Base-by-base conservation (phyloP, 352 stramenopile genomes). In the Aphanomyces astaci region DNA sequence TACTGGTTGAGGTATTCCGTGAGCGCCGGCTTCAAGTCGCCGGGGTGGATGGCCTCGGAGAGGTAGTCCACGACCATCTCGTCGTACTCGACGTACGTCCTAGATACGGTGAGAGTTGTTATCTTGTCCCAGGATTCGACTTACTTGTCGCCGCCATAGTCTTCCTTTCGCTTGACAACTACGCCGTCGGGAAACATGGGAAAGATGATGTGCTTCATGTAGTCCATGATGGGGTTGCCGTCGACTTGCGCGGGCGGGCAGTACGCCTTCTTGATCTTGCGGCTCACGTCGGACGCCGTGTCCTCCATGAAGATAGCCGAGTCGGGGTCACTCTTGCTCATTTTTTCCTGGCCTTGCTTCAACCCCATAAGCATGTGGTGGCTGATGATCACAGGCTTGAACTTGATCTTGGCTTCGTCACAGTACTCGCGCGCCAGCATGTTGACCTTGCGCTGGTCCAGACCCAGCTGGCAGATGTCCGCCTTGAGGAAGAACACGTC, bases 301-400 rank as follows among this genome's bases (percentile, higher is more conserved):
- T 99, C 96, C 73, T 99, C 97, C 97, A 99, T 99, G 76, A 99
- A 99, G 70, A 99, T 98, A 22, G 91, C 91, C 54, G 86, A 97
- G 82, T 99, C 96, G 4, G 96, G 96, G 85, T 99, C 95, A 67
- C 90, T 98, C 82, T 99, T 99, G 68, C 85, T 98, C 97, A 99
- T 99, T 80, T 99, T 99, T 74, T 98, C 95, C 77, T 99, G 96
- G 4, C 97, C 97, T 67, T 98, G 85, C 79, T 99, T 98, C 27
- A 99, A 79, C 22, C 97, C 96, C 80, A 98, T 98, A 33, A 99
- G 87, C 97, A 99, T 99, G 82, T 99, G 96, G 87, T 99, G 96
- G 74, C 89, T 98, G 51, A 99, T 79, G 75, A 99, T 98, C 39
- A 99, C 89, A 40, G 96, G 96, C 75, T 94, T 94, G 75, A 92